Evolutionary conservation across 1,284 basidiomycete genomes (phyloP).

Genomic region (Cutaneotrichosporon spelunceum): DNA sequence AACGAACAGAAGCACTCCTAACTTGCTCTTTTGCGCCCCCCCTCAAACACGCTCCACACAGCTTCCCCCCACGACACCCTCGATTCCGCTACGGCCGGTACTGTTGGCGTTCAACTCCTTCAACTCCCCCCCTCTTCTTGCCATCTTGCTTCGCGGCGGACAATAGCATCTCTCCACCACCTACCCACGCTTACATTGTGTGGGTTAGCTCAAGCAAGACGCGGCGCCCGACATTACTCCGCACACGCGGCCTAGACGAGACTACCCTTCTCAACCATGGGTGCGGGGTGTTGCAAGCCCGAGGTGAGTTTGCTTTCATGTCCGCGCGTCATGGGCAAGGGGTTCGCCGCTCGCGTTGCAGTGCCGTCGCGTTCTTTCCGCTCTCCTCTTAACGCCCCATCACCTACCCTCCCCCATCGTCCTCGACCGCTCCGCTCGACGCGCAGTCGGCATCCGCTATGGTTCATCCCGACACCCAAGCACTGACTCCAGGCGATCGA

Average conservation of each 20-base stretch:
- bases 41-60: too few species aligned
- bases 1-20: too few species aligned
- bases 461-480: neutral
- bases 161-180: neutral
- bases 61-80: too few species aligned
- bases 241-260: neutral
- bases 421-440: neutral
- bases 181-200: slow-evolving; percentile 5
- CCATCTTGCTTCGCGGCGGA: neutral
- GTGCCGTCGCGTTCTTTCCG: too few species aligned
- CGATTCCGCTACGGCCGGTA: too few species aligned
- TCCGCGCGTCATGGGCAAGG: too few species aligned
- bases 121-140: too few species aligned
- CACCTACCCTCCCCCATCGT: neutral
- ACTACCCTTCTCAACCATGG: slow-evolving; percentile 43
- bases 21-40: too few species aligned
- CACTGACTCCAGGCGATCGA: slow-evolving; percentile 73
- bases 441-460: neutral
- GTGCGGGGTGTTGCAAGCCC: slow-evolving; percentile 56
- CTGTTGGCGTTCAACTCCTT: too few species aligned
- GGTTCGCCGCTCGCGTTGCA: too few species aligned
- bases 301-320: slow-evolving; percentile 50
- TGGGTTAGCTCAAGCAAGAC: neutral
- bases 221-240: neutral
- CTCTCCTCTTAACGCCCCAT: too few species aligned